Base-by-base conservation (phyloP, 1,284 basidiomycete species). In the Trametes polyzona region DNA sequence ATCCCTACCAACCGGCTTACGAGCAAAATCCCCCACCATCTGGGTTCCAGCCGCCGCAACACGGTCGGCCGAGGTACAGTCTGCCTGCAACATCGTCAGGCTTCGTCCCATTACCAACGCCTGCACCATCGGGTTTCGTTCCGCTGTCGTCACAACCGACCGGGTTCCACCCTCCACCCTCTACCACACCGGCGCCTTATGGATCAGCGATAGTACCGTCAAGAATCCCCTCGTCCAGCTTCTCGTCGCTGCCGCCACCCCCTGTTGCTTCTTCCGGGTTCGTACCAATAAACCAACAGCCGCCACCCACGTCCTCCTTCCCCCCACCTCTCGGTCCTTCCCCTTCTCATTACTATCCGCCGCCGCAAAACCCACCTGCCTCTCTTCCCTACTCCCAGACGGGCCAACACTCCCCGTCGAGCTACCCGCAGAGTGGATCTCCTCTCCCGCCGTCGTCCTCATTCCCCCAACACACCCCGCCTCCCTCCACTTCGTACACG, bases 21-120 rank as follows among this genome's bases (percentile, higher is more conserved):
- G 86, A 90, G 56, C 65, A 73, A 29, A 53, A 47, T 8, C 67
- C 76, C 23, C 59, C 71, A 19, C 61, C 73, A 10, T 62, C 77
- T 69, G 52, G 73, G 64, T 65, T 77, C 54, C 70, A 65, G 10
- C 40, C 65, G 0, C 59, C 64, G 23, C 65, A 66, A 54, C 66
- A 64, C 12, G 44, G 44, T 27, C 81, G 80, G 37, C 82, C 85
- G n/a, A 77, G 88, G 52, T 83, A 86, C 62, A 90, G 85, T 63
- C 73, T 90, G 58, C 86, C 88, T 17, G 67, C 82, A 0, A 74
- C 83, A 16, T 83, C 87, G 0, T 88, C 89, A 16, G 88, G 88
- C n/a, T 91, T 90, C 64, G 73, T 82, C 57, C 71, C 73, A 14
- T 62, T 75, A 24, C 64, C 68, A 14, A 65, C 67, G 16, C 67